phyloP scores from a whole-genome alignment of 352 stramenopile species.

The Pythium insidiosum region DNA sequence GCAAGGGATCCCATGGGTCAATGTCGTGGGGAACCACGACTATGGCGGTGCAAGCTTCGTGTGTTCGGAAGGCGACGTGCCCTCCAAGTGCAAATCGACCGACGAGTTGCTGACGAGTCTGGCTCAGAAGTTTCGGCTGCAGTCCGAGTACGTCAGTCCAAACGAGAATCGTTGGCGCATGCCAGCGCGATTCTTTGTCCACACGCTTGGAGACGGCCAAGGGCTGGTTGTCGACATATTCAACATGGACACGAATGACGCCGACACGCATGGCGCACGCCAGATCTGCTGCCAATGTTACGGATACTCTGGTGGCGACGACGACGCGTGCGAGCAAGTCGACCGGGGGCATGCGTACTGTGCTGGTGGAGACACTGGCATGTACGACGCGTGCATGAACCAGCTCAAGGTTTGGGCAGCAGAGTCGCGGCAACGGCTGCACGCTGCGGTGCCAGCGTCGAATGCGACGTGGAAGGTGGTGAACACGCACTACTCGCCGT shows the following conservation, averaged over 20 bases:
- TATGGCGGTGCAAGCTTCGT: conserved; percentile 72
- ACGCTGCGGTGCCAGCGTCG: conserved; percentile 34
- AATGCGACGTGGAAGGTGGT: conserved; percentile 79
- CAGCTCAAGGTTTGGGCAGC: conserved; percentile 50
- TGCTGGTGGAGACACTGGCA: conserved; percentile 38
- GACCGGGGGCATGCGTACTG: conserved; percentile 42
- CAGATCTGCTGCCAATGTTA: conserved; percentile 83
- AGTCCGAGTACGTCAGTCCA: conserved; percentile 71
- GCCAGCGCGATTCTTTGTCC: conserved; percentile 67
- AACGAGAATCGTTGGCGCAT: conserved; percentile 75
- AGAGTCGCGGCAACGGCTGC: conserved; percentile 38
- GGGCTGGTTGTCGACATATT: conserved; percentile 71
- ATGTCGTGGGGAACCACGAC: conserved; percentile 82
- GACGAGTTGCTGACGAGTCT: conserved; percentile 34
- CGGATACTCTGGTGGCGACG: conserved; percentile 56
- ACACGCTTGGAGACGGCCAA: conserved; percentile 39
- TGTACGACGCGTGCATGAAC: conserved; percentile 70
- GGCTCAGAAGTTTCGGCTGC: conserved; percentile 56
- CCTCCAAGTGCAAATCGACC: conserved; percentile 33
- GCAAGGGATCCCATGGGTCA: conserved; percentile 66
- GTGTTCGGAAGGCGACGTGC: conserved; percentile 36
- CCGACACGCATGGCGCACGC: conserved; percentile 41
- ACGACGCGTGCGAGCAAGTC: conserved; percentile 47
- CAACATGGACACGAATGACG: conserved; percentile 73
- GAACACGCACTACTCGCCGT: conserved; percentile 78